Percentiles rank a stretch among this genome's conserved stretches.
phyloP scores from a whole-genome alignment of 768 basidiomycete genomes.

The Hortiboletus campestris region DNA sequence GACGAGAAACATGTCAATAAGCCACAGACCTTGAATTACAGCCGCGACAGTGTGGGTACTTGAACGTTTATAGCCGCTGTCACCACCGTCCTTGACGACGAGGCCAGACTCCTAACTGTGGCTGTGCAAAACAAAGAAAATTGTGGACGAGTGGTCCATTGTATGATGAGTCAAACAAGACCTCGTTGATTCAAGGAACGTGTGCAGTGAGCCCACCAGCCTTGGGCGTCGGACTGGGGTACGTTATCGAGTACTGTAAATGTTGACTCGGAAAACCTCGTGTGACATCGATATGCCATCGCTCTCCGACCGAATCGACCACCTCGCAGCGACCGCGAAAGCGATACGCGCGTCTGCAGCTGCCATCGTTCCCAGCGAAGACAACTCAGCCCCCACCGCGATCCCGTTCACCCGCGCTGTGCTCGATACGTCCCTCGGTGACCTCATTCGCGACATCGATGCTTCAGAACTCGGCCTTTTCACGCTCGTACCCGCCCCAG shows the following conservation, averaged over 20 bases:
- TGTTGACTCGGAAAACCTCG: no score
- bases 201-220: no score
- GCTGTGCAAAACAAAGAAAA: constrained; percentile 14
- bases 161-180: no score
- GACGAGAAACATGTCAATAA: constrained; percentile 7
- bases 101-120: constrained; percentile 3
- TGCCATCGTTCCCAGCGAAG: constrained; percentile 26
- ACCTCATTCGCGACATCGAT: constrained; percentile 79
- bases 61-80: constrained; percentile 5
- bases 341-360: constrained; percentile 48
- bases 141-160: no score
- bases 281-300: constrained; percentile 41
- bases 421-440: constrained; percentile 59
- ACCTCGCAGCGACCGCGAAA: constrained; percentile 51
- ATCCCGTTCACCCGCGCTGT: constrained; percentile 62
- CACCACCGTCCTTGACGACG: constrained; percentile 3
- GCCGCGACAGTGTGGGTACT: constrained; percentile 2
- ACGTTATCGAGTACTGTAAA: no score
- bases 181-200: no score
- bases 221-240: no score
- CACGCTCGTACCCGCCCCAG: constrained; percentile 46
- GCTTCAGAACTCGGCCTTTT: constrained; percentile 78
- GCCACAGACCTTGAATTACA: constrained; percentile 24
- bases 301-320: constrained; percentile 68
- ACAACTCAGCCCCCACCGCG: constrained; percentile 11